A percentile compares a stretch with the other conserved stretches of the same genome.
phyloP scores from a whole-genome alignment of 2,329 filamentous ascomycete species.

The Aspergillus fumigatiaffinis region DNA sequence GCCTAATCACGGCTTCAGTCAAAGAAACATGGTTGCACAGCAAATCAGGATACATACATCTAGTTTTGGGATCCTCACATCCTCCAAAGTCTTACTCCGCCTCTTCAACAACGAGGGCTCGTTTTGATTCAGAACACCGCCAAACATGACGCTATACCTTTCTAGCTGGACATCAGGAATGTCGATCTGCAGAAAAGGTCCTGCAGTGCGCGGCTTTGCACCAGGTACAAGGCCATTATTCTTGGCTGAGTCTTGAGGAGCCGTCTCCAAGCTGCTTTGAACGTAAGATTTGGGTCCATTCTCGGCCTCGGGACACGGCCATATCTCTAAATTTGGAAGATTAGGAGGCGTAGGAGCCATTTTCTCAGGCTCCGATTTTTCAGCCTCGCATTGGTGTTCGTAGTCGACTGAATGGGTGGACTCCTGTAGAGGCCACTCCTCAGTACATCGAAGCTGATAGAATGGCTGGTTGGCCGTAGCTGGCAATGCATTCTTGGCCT shows the following conservation, averaged over 20 bases:
- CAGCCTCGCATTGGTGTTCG: constrained; percentile 3
- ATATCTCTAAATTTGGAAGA: constrained; percentile 12
- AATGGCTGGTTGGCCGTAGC: constrained; percentile 21
- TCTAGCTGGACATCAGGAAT: constrained; percentile 80
- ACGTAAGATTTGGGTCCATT: constrained; percentile 13
- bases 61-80: constrained; percentile 52
- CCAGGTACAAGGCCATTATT: constrained; percentile 3
- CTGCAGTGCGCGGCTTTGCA: constrained; percentile 5
- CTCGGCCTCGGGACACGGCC: constrained; percentile 23
- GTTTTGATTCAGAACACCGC: constrained; percentile 59
- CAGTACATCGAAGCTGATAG: constrained; percentile 23
- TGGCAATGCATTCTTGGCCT: constrained; percentile 29
- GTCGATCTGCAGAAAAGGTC: constrained; percentile 63
- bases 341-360: constrained; percentile 1
- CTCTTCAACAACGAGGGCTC: constrained; percentile 31
- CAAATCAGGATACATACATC: constrained; percentile 28
- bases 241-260: background rate
- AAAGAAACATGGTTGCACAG: background rate
- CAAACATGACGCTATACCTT: constrained; percentile 92
- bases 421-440: constrained; percentile 18
- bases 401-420: constrained; percentile 20
- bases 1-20: constrained; percentile 5
- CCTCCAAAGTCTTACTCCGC: constrained; percentile 39
- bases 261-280: constrained; percentile 12
- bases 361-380: background rate